Percentiles rank a stretch among this genome's conserved stretches.
Conservation (phyloP, 2,329 filamentous ascomycete species). For the Colletotrichum camelliae region DNA sequence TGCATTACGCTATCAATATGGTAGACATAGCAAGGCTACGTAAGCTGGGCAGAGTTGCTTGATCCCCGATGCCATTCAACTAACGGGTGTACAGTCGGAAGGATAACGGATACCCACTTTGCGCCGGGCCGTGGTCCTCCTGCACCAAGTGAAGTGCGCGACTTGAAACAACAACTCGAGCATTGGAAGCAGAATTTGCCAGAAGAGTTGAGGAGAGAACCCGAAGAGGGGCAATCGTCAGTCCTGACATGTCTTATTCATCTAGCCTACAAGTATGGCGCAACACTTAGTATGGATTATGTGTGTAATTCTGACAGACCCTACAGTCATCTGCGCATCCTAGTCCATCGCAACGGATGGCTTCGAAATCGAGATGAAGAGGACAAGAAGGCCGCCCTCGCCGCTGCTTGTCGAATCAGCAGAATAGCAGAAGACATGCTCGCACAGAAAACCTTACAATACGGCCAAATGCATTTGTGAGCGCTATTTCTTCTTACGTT, state of each 20-base stretch:
- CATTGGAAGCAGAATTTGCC: slow-evolving; percentile 39
- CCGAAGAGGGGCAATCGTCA: slow-evolving; percentile 37
- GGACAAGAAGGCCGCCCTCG: slow-evolving; percentile 33
- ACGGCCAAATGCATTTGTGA: slow-evolving; percentile 43
- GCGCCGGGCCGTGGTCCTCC: slow-evolving; percentile 35
- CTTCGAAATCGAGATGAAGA: slow-evolving; percentile 31
- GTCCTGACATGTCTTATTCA: slow-evolving; percentile 42
- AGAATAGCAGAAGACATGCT: slow-evolving; percentile 44
- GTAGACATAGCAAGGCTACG: slow-evolving; percentile 39
- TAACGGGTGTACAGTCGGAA: slow-evolving; percentile 29
- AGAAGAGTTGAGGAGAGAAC: slow-evolving; percentile 30
- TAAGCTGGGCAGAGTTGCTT: slow-evolving; percentile 15
- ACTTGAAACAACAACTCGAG: slow-evolving; percentile 35
- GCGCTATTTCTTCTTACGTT: neutral
- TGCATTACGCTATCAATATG: slow-evolving; percentile 42
- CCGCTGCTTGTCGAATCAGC: slow-evolving; percentile 39
- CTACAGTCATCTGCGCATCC: slow-evolving; percentile 38
- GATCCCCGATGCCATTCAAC: neutral
- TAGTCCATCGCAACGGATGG: slow-evolving; percentile 40
- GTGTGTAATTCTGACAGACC: neutral
- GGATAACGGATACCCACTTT: slow-evolving; percentile 41
- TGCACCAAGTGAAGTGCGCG: slow-evolving; percentile 30
- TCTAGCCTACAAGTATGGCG: slow-evolving; percentile 39
- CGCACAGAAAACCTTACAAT: slow-evolving; percentile 35
- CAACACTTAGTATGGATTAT: neutral